phyloP scores from a whole-genome alignment of 805 yeast species.

The Babjeviella inositovora region DNA sequence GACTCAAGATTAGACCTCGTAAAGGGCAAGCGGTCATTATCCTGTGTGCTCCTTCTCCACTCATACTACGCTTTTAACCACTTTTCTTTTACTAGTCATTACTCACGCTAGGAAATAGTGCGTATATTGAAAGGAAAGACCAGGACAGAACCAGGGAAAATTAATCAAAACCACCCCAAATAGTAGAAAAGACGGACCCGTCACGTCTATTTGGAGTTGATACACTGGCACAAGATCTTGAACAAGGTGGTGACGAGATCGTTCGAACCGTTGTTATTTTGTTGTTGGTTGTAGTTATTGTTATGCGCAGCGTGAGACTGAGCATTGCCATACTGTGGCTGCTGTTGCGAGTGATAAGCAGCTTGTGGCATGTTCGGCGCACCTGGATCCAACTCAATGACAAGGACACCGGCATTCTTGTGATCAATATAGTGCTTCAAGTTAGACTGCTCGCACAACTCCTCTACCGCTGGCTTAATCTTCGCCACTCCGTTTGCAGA shows the following conservation, averaged over 20 bases:
- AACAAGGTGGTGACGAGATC: conserved; percentile 11
- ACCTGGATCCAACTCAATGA: conserved; percentile 34
- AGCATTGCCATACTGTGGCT: conserved; percentile 8
- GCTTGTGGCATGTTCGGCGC: conserved; percentile 15
- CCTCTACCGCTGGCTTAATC: conserved; percentile 78
- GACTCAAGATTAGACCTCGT: too few species aligned
- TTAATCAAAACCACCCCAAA: too few species aligned
- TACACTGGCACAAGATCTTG: conserved; percentile 16
- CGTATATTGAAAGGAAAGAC: too few species aligned
- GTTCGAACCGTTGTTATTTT: conserved; percentile 9
- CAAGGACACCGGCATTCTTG: conserved; percentile 68
- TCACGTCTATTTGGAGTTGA: conserved; percentile 7
- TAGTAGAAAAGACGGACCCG: too few species aligned
- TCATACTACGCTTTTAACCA: too few species aligned
- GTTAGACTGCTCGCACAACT: conserved; percentile 50
- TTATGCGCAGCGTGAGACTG: conserved; percentile 5
- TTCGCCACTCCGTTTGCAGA: conserved; percentile 73
- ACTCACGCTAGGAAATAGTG: too few species aligned
- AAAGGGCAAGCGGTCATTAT: too few species aligned
- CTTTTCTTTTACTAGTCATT: too few species aligned
- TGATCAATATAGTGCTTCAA: conserved; percentile 47
- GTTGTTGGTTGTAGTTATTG: conserved; percentile 3
- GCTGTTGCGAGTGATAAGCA: conserved; percentile 8
- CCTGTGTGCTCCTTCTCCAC: too few species aligned
- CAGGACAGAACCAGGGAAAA: too few species aligned